Base-by-base conservation (phyloP, 139 green algal genomes). In the Chlorella sorokiniana region DNA sequence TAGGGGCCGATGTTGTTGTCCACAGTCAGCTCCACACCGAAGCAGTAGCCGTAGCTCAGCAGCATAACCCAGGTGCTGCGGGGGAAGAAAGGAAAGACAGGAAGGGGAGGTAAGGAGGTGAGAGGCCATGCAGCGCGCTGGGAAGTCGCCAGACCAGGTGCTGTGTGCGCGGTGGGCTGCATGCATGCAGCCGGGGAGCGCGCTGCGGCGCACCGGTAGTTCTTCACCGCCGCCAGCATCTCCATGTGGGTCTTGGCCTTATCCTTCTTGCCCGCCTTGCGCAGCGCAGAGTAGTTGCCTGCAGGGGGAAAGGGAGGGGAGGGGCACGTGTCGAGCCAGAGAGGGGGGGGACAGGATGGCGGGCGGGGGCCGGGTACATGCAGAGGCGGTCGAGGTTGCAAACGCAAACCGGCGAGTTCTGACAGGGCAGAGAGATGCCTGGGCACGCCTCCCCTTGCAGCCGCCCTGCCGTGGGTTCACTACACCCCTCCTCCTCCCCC, bases 241-340 rank as follows among this genome's bases (percentile, higher is more conserved):
- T 85, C 73, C 71, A 76, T 81, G 51, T 78, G 42, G 23, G 79
- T 78, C 44, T 85, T 85, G 23, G 79, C 44, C 79, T 85, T 84
- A 51, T 72, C 37, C 89, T 97, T 92, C 31, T 91, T 82, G 45
- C 93, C 93, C 16, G 71, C 81, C 84, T 92, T 93, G 76, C 91
- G 87, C 25, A 98, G 85, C 10, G 89, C 84, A n/a, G 69, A 75
- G 81, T 96, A 98, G 76, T 97, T 91, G n/a, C 95, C 74, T 80
- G 73, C 52, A 40, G 27, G 8, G 11, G 8, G 33, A 42, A 42
- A 23, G 35, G 35, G 33, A 2, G 45, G 33, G 7, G 9, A 10
- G 27, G 52, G 52, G 7, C 52, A 10, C 22, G 52, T 20, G 52
- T 10, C 3, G 31, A 31, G 63, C 8, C 63, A 16, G 31, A 20